A percentile compares a stretch with the other conserved stretches of the same genome.
Evolutionary conservation across 108 stramenopile genomes (phyloP).

Genomic region (Cyclotella sp.): DNA sequence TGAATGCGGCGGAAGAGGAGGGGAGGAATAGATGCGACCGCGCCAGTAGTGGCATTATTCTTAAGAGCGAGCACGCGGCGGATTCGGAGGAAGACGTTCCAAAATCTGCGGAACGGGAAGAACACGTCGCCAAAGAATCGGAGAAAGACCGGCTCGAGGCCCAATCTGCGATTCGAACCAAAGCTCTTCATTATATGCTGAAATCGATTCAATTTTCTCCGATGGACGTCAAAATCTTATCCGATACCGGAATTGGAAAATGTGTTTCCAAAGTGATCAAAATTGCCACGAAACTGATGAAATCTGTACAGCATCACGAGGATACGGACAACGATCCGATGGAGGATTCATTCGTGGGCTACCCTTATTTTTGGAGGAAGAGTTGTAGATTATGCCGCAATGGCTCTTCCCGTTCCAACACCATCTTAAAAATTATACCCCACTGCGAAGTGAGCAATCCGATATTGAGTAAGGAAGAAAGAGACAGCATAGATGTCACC

Average conservation of each 20-base stretch:
- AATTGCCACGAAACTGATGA: constrained; percentile 25
- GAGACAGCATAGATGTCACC: constrained; percentile 5
- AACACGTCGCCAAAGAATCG: background rate
- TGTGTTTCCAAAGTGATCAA: constrained; percentile 29
- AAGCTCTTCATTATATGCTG: background rate
- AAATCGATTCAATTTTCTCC: constrained; percentile 22
- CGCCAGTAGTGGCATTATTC: too few species aligned
- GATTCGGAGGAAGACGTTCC: background rate
- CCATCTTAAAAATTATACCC: background rate
- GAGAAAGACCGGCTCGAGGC: constrained; percentile 1
- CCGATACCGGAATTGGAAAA: constrained; percentile 44
- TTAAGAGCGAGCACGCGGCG: too few species aligned
- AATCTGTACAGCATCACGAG: background rate
- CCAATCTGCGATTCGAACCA: background rate
- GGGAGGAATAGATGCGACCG: background rate
- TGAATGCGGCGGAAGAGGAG: background rate
- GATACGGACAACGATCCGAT: constrained; percentile 1
- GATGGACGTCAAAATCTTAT: constrained; percentile 37
- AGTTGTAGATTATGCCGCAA: background rate
- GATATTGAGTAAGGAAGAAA: background rate
- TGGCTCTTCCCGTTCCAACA: background rate
- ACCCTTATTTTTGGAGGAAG: constrained; percentile 8
- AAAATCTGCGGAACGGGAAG: background rate
- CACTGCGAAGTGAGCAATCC: background rate
- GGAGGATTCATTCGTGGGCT: constrained; percentile 17